Base-by-base conservation (phyloP, 2,329 filamentous ascomycete genomes). In the Ophiostoma ulmi region DNA sequence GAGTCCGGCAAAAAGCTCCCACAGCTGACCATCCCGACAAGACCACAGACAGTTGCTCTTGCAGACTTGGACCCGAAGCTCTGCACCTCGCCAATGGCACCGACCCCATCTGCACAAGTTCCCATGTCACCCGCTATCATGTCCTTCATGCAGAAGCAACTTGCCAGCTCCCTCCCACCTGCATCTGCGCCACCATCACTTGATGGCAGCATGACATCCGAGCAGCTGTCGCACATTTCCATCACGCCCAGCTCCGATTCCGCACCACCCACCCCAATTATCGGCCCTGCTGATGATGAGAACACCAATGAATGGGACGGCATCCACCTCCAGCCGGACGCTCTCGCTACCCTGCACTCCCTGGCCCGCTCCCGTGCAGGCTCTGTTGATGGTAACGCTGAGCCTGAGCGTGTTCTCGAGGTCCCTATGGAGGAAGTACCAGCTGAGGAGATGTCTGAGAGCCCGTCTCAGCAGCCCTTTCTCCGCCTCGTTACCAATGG, bases 141-240 rank as follows among this genome's bases (percentile, higher is more conserved):
- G 75, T 88, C 88, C 13, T 89, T 91, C 76, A 88, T 97, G 78
- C 85, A 85, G 68, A 80, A 83, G 72, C 86, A 88, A 74, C 87
- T 88, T 72, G 77, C 87, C 38, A 85, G 89, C 31, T 85, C 88
- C 67, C 84, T 94, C 3, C 93, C 93, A 1, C 89, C 88, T 48
- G 86, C 88, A 39, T 94, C 92, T 70, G 90, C 92, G 6, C 90
- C 94, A 5, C 94, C 94, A 3, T 97, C 94, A 5, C 84, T 97
- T 3, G 94, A 97, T 80, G 94, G 93, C 31, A 97, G 93, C 80
- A 81, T 95, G 76, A 91, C 89, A 10, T 97, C 94, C 1, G 94
- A 97, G 77, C 93, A 97, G 78, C 86, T 96, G 79, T 92, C 93
- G 1, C 73, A 74, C 64, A 73, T 75, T 69, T 72, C 65, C 3